A percentile compares a stretch with the other conserved stretches of the same genome.
These are phyloP conservation scores for Aegilops speltoides DNA, from an alignment of 176 grass and related monocot genomes.

Conservation along the genomic window DNA sequence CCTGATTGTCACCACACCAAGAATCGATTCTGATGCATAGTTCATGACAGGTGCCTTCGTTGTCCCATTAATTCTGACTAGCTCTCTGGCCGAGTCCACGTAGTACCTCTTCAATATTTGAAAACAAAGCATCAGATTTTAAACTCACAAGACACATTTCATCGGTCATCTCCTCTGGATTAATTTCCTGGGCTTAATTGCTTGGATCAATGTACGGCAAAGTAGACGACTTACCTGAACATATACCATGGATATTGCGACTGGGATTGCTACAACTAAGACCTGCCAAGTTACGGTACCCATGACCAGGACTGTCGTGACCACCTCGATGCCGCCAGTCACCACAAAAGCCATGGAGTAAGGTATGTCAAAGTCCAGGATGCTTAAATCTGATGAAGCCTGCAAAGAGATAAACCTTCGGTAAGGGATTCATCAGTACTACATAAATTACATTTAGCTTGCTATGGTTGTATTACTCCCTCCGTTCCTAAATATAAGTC, in stretches of 20 bases:
- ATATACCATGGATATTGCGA: conserved; percentile 58
- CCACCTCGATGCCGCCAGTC: conserved; percentile 45
- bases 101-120: conserved; percentile 68
- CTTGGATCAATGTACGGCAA: background rate
- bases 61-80: conserved; percentile 94
- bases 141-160: background rate
- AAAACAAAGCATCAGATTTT: conserved; percentile 17
- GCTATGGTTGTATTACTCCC: background rate
- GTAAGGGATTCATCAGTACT: background rate
- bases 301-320: conserved; percentile 51
- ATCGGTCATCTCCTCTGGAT: background rate
- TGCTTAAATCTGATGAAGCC: conserved; percentile 96
- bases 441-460: background rate
- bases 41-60: conserved; percentile 96
- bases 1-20: conserved; percentile 73
- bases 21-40: conserved; percentile 75
- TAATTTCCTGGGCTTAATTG: background rate
- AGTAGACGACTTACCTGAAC: conserved; percentile 56
- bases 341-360: conserved; percentile 72
- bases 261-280: conserved; percentile 72
- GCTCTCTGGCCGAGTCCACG: conserved; percentile 80
- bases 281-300: conserved; percentile 84
- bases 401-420: conserved; percentile 27
- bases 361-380: conserved; percentile 96
- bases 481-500: no score